Conservation (phyloP, 495 filamentous ascomycete genomes). For the Parathielavia hyrcaniae region DNA sequence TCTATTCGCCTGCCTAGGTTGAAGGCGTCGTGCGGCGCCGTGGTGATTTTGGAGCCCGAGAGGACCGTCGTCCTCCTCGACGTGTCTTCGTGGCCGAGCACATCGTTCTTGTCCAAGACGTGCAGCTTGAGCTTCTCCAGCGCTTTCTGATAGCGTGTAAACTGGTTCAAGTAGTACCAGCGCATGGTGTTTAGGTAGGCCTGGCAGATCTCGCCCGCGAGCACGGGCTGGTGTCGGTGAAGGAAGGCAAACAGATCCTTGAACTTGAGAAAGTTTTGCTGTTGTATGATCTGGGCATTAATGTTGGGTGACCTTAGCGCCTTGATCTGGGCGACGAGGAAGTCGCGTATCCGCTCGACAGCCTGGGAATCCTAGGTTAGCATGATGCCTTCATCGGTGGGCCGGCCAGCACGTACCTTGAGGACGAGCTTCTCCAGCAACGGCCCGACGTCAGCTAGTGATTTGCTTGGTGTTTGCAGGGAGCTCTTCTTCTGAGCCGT, state of each 20-base stretch:
- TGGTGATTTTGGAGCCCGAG: constrained; percentile 43
- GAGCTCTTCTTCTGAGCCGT: constrained; percentile 60
- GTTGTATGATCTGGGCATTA: constrained; percentile 93
- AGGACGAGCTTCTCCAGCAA: constrained; percentile 74
- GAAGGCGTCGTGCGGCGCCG: constrained; percentile 76
- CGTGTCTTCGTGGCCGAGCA: constrained; percentile 71
- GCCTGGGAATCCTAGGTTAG: constrained; percentile 48
- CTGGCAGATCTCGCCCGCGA: constrained; percentile 82
- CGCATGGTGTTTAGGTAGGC: constrained; percentile 98
- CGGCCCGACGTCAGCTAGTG: constrained; percentile 74
- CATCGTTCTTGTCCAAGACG: constrained; percentile 73
- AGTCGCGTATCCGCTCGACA: constrained; percentile 89
- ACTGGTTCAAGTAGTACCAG: constrained; percentile 94
- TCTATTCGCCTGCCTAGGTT: constrained; percentile 79
- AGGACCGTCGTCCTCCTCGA: constrained; percentile 51
- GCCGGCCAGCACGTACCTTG: constrained; percentile 48
- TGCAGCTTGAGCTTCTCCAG: constrained; percentile 81
- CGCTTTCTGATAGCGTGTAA: constrained; percentile 76
- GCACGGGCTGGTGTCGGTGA: constrained; percentile 63
- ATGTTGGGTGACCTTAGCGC: constrained; percentile 87
- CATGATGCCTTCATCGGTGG: not conserved
- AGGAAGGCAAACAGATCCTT: constrained; percentile 85
- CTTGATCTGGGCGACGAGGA: constrained; percentile 88
- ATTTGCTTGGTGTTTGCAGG: constrained; percentile 59
- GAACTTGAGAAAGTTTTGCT: constrained; percentile 77